These are phyloP conservation scores for Pythium aquatile DNA, from an alignment of 352 stramenopile genomes.

Conservation along the genomic window DNA sequence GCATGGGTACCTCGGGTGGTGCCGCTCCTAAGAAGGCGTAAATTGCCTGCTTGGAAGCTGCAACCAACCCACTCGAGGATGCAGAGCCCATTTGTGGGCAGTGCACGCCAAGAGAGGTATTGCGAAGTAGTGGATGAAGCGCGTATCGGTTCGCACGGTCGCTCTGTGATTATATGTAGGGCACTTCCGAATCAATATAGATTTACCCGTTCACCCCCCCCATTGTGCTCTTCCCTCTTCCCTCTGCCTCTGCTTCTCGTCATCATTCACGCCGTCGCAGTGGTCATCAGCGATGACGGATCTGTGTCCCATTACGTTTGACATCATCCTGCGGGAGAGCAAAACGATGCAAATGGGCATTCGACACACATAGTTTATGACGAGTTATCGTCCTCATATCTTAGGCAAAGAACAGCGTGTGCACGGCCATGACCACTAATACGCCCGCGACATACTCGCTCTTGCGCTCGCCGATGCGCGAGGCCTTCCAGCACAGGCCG, in stretches of 20 bases:
- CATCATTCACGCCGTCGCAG: background rate
- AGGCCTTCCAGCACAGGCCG: constrained; percentile 92
- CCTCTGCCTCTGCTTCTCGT: background rate
- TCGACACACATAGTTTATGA: constrained; percentile 1
- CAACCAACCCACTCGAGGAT: background rate
- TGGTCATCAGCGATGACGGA: background rate
- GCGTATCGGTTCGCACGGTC: constrained; percentile 23
- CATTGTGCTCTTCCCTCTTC: too few species aligned
- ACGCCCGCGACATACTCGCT: constrained; percentile 85
- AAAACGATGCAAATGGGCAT: background rate
- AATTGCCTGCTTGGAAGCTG: constrained; percentile 5
- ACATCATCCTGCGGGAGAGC: background rate
- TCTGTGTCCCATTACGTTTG: constrained; percentile 14
- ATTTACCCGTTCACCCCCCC: constrained; percentile 23
- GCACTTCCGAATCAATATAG: constrained; percentile 29
- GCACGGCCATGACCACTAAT: constrained; percentile 88
- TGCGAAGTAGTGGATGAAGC: constrained; percentile 12
- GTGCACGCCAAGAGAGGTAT: background rate
- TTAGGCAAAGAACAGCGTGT: constrained; percentile 90
- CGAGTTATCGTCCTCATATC: constrained; percentile 18
- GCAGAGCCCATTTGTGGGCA: background rate
- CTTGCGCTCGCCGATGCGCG: constrained; percentile 90
- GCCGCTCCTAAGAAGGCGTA: constrained; percentile 72
- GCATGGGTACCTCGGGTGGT: constrained; percentile 90
- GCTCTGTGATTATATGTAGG: constrained; percentile 19